Evolutionary conservation across 1,284 basidiomycete genomes (phyloP).

Genomic region (Marasmius sp.): DNA sequence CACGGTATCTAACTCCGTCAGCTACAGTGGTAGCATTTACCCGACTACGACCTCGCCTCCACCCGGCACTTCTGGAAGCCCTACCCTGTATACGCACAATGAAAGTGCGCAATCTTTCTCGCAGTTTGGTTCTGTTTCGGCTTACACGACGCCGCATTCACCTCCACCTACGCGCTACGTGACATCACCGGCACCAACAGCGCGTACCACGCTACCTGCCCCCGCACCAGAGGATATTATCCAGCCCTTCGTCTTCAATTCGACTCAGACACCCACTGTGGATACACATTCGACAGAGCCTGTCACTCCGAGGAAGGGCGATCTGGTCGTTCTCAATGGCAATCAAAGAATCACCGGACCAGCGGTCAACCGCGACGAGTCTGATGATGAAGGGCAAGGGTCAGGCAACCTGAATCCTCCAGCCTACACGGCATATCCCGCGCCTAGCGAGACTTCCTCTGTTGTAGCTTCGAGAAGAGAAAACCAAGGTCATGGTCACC

Average conservation of each 20-base stretch:
- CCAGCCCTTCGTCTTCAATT: conserved; percentile 1
- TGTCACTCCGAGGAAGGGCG: not conserved
- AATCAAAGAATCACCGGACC: not conserved
- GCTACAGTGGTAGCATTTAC: not conserved
- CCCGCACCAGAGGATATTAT: not conserved
- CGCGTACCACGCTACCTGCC: conserved; percentile 2
- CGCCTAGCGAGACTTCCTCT: not conserved
- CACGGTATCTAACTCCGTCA: not conserved
- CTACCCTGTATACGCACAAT: conserved; percentile 1
- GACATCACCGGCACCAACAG: not conserved
- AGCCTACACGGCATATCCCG: conserved; percentile 3
- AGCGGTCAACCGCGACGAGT: not conserved
- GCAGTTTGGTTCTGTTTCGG: not conserved
- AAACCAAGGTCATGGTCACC: conserved; percentile 4
- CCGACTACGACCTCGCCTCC: not conserved
- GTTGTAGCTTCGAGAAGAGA: conserved; percentile 6
- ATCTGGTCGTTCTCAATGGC: not conserved
- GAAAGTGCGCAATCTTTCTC: conserved; percentile 1
- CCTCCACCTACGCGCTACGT: not conserved
- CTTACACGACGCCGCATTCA: conserved; percentile 5
- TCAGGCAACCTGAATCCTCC: not conserved
- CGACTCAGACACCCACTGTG: not conserved
- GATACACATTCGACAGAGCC: not conserved
- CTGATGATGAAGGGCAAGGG: not conserved
- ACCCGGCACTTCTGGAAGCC: not conserved